These are phyloP conservation scores for Corynespora cassiicola DNA, from an alignment of 2,329 filamentous ascomycete species.

Conservation along the genomic window DNA sequence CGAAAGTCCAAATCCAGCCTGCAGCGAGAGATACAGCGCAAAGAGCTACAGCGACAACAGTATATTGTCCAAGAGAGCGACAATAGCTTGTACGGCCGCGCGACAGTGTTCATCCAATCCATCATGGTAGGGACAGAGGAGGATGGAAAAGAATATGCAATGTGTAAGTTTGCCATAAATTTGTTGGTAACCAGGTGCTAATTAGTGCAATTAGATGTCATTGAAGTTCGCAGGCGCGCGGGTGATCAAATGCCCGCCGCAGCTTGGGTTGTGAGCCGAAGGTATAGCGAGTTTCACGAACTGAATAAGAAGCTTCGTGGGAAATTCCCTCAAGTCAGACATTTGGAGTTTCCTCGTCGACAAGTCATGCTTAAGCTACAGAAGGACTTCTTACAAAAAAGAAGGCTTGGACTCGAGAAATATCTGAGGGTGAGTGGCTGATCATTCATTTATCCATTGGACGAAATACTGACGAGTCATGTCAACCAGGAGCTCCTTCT, in stretches of 20 bases:
- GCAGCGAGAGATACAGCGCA: slow-evolving; percentile 88
- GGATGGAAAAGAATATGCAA: slow-evolving; percentile 89
- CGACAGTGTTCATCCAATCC: slow-evolving; percentile 86
- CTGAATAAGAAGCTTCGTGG: slow-evolving; percentile 87
- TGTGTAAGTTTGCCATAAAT: slow-evolving; percentile 64
- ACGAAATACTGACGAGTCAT: too few species aligned
- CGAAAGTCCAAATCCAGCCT: slow-evolving; percentile 93
- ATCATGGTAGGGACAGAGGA: slow-evolving; percentile 92
- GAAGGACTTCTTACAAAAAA: slow-evolving; percentile 91
- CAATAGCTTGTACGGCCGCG: slow-evolving; percentile 92
- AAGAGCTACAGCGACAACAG: slow-evolving; percentile 94
- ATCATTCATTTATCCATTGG: too few species aligned
- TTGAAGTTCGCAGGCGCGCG: slow-evolving; percentile 88
- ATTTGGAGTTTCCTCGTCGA: slow-evolving; percentile 89
- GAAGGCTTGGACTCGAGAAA: slow-evolving; percentile 80
- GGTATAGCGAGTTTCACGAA: slow-evolving; percentile 97
- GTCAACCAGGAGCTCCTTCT: slow-evolving; percentile 73
- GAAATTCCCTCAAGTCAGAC: slow-evolving; percentile 84
- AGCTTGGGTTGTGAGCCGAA: slow-evolving; percentile 87
- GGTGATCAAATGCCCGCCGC: slow-evolving; percentile 98
- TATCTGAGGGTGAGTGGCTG: slow-evolving; percentile 64
- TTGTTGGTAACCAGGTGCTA: slow-evolving; percentile 3
- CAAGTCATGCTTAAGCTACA: slow-evolving; percentile 97
- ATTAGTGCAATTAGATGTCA: slow-evolving; percentile 63
- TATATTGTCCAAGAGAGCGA: slow-evolving; percentile 98